A percentile compares a stretch with the other conserved stretches of the same genome.
Evolutionary conservation across 1,284 basidiomycete species (phyloP).

Genomic region (Apiotrichum siamense): DNA sequence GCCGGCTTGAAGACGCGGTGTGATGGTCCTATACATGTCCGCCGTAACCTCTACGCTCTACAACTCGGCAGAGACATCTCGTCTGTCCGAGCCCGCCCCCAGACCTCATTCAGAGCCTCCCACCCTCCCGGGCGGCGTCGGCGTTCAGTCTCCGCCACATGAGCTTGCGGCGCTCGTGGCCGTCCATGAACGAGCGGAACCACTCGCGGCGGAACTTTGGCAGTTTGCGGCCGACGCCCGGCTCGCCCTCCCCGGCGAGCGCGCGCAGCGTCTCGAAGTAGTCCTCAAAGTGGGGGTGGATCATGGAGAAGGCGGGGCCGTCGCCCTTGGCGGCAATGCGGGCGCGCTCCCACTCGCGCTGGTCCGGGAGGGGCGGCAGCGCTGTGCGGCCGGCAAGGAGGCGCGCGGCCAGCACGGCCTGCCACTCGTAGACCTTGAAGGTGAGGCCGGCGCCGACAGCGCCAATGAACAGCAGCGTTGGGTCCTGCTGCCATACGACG

Average conservation of each 20-base stretch:
- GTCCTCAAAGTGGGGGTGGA: constrained; percentile 8
- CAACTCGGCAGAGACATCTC: too few species aligned
- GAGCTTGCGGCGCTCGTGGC: constrained; percentile 5
- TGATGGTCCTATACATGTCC: too few species aligned
- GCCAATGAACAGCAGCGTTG: constrained; percentile 49
- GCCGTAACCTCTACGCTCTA: too few species aligned
- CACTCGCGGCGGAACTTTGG: constrained; percentile 7
- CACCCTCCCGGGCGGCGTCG: too few species aligned
- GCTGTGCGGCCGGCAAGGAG: constrained; percentile 25
- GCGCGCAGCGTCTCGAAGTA: constrained; percentile 7
- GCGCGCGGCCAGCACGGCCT: constrained; percentile 29
- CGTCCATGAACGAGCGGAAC: constrained; percentile 4
- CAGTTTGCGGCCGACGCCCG: constrained; percentile 2
- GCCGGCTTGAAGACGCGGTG: too few species aligned
- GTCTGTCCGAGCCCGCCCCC: too few species aligned
- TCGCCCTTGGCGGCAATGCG: constrained; percentile 3
- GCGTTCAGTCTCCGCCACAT: too few species aligned
- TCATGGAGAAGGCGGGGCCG: neutral
- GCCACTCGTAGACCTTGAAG: constrained; percentile 38
- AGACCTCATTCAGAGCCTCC: too few species aligned
- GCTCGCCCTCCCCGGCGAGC: neutral
- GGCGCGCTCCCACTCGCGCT: constrained; percentile 3
- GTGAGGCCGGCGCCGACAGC: constrained; percentile 30
- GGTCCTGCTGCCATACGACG: constrained; percentile 52
- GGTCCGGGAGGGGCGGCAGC: constrained; percentile 17